Base-by-base conservation (phyloP, 176 grass and related monocot species). In the Areca catechu region DNA sequence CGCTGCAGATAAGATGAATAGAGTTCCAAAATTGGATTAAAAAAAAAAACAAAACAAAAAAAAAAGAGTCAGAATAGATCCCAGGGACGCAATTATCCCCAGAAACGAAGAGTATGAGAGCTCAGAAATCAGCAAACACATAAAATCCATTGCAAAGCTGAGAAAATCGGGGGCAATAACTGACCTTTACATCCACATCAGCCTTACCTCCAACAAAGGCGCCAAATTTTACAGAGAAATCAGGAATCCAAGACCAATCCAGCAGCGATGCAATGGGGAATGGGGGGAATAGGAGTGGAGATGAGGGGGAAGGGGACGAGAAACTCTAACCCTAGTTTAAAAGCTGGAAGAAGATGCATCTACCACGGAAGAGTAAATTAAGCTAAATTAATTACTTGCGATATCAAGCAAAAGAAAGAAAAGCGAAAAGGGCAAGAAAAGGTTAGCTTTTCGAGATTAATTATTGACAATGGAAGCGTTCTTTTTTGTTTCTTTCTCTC, bases 251-350 rank as follows among this genome's bases (percentile, higher is more conserved):
- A 10, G 2, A 14, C 34, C 34, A 10, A 43, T 48, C 60, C 5
- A 4, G 9, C 18, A 19, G 37, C 16, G 29, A 29, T 29, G 30
- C 34, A 15, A 51, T 5, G 20, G 20, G 15, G 34, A 43, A 23
- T 43, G 16, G 12, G 17, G 61, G 23, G 4, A 50, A 22, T 64
- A 3, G 62, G 50, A 51, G 62, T 37, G 48, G 37, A 7, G 48
- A 51, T 3, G 14, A 51, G 10, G 5, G 16, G 62, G 47, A 50
- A 23, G 3, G 14, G 19, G 16, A 64, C 3, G 30, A 64, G 48
- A 34, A 65, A 51, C 62, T 48, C 62, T 65, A 63, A 50, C 16
- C 48, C 61, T 24, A 64, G 47, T 24, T 20, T 23, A 25, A 4
- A 7, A 64, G 34, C 10, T 5, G 9, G 34, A 43, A 14, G 34